Evolutionary conservation across 345 rosid genomes (phyloP).

Genomic region (Dovyalis caffra): DNA sequence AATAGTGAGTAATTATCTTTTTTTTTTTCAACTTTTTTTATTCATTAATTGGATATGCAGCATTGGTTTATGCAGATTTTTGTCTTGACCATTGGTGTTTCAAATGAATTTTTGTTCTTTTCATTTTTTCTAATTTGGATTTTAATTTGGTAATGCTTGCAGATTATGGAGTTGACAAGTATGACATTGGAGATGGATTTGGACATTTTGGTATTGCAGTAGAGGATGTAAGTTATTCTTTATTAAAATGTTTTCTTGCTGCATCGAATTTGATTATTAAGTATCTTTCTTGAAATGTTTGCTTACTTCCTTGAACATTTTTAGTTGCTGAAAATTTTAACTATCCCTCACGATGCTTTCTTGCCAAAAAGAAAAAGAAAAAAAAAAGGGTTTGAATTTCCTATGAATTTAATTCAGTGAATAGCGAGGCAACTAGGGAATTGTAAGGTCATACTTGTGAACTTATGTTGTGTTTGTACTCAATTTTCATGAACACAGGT

Average conservation of each 20-base stretch:
- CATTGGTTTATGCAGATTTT: not conserved
- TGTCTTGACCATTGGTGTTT: not conserved
- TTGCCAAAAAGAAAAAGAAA: no score
- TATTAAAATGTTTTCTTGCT: not conserved
- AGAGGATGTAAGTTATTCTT: slow-evolving; percentile 23
- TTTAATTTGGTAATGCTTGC: not conserved
- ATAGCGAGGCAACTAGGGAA: not conserved
- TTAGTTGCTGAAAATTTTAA: no score
- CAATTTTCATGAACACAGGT: slow-evolving; percentile 5
- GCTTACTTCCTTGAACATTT: not conserved
- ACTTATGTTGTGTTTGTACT: not conserved
- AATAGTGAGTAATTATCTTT: slow-evolving; percentile 18
- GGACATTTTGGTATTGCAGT: slow-evolving; percentile 35
- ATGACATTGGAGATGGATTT: slow-evolving; percentile 25
- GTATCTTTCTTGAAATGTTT: not conserved
- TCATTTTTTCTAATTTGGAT: not conserved
- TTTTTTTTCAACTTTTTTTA: not conserved
- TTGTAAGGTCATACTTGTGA: not conserved
- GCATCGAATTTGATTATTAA: not conserved
- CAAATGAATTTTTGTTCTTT: not conserved
- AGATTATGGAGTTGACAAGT: slow-evolving; percentile 31
- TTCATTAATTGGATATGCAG: not conserved
- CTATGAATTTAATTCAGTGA: not conserved
- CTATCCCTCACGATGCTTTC: not conserved
- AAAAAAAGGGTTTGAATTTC: slow-evolving; percentile 1